Percentiles rank a stretch among this genome's conserved stretches.
phyloP scores from a whole-genome alignment of 441 rosid genomes.

The Populus hybrid region DNA sequence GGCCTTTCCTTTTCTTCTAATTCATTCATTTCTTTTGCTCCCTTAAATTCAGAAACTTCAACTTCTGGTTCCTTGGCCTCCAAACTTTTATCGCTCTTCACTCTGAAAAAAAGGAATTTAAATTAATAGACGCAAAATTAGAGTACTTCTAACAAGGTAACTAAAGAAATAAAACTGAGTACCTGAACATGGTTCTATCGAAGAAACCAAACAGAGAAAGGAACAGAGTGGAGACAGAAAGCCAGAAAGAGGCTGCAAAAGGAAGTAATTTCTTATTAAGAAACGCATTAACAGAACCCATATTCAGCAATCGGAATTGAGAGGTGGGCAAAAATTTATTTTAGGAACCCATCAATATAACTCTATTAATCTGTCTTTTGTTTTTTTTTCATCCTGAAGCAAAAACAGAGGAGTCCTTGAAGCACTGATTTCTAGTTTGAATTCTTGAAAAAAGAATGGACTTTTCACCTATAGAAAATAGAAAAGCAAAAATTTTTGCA shows the following conservation, averaged over 20 bases:
- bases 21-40: not conserved
- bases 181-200: slow-evolving; percentile 42
- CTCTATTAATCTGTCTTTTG: slow-evolving; percentile 20
- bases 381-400: slow-evolving; percentile 41
- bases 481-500: not conserved
- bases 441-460: slow-evolving; percentile 38
- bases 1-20: slow-evolving; percentile 12
- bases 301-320: slow-evolving; percentile 25
- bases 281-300: slow-evolving; percentile 38
- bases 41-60: not conserved
- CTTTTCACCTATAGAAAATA: slow-evolving; percentile 46
- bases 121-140: not conserved
- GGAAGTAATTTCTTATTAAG: slow-evolving; percentile 33
- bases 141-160: not conserved
- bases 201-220: slow-evolving; percentile 35
- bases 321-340: slow-evolving; percentile 14
- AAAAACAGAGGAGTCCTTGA: slow-evolving; percentile 35
- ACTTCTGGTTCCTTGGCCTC: slow-evolving; percentile 25
- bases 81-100: not conserved
- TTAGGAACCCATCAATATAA: slow-evolving; percentile 34
- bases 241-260: slow-evolving; percentile 35
- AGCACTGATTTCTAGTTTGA: slow-evolving; percentile 43
- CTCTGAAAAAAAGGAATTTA: slow-evolving; percentile 20
- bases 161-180: slow-evolving; percentile 1
- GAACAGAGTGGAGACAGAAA: slow-evolving; percentile 41